Evolutionary conservation across 2,329 filamentous ascomycete species (phyloP).

Genomic region (Aspergillus terreus): DNA sequence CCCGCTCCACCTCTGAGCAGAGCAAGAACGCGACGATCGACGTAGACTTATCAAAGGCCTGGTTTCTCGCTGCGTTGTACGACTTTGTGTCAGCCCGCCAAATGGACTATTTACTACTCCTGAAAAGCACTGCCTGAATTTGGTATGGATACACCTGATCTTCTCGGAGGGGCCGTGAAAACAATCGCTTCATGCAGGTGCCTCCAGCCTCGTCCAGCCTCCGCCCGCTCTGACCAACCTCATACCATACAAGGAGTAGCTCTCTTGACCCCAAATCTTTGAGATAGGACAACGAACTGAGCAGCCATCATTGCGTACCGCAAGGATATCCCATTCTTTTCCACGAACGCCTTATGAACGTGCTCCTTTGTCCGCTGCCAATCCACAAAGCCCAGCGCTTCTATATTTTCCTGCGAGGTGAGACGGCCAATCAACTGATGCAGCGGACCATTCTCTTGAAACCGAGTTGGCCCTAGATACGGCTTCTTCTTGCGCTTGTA

Average conservation of each 20-base stretch:
- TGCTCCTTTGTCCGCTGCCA: slow-evolving; percentile 33
- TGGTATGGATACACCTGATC: too few relatives aligned
- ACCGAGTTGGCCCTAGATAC: slow-evolving; percentile 46
- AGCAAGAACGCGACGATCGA: slow-evolving; percentile 59
- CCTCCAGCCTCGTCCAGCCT: too few relatives aligned
- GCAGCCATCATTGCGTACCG: slow-evolving; percentile 37
- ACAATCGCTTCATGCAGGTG: too few relatives aligned
- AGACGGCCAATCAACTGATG: slow-evolving; percentile 18
- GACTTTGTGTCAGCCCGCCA: too few relatives aligned
- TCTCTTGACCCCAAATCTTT: slow-evolving; percentile 39
- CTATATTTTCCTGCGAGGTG: slow-evolving; percentile 35
- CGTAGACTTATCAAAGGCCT: slow-evolving; percentile 41
- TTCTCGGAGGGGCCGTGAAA: too few relatives aligned
- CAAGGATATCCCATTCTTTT: slow-evolving; percentile 33
- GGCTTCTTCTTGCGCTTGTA: slow-evolving; percentile 51
- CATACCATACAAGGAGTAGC: slow-evolving; percentile 6
- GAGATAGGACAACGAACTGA: slow-evolving; percentile 44
- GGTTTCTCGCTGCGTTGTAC: too few relatives aligned
- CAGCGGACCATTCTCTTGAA: slow-evolving; percentile 42
- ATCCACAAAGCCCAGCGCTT: slow-evolving; percentile 40
- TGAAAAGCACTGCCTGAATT: too few relatives aligned
- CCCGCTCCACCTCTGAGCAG: not conserved
- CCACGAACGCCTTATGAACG: slow-evolving; percentile 39
- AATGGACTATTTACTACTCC: too few relatives aligned
- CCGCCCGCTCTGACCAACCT: slow-evolving; percentile 63